Percentiles rank a stretch among this genome's conserved stretches.
phyloP scores from a whole-genome alignment of 2,329 filamentous ascomycete species.

The Paecilomyces formosus region DNA sequence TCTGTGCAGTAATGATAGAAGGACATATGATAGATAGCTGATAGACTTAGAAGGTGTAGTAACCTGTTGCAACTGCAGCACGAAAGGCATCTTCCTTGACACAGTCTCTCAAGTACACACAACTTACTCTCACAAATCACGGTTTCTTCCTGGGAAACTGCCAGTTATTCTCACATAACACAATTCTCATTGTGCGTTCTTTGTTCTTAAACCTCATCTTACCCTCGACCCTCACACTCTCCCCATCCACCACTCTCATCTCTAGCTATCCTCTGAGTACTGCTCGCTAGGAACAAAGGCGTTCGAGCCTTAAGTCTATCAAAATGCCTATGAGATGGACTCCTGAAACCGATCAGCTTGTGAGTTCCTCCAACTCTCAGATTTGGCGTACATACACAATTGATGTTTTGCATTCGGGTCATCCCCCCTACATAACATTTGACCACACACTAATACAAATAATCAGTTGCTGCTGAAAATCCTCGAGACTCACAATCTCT shows the following conservation, averaged over 20 bases:
- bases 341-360: slow-evolving; percentile 28
- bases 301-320: neutral
- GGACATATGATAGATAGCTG: neutral
- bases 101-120: neutral
- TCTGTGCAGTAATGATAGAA: neutral
- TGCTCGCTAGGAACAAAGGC: neutral
- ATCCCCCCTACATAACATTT: neutral
- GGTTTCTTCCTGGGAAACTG: neutral
- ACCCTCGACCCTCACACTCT: neutral
- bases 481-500: slow-evolving; percentile 30
- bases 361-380: slow-evolving; percentile 7
- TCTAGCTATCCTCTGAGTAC: neutral
- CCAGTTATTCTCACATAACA: neutral
- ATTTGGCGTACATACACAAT: neutral
- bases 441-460: neutral
- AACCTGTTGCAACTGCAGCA: neutral
- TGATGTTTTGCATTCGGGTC: neutral
- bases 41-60: neutral
- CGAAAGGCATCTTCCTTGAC: neutral
- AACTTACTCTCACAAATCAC: neutral
- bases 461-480: slow-evolving; percentile 34
- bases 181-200: neutral
- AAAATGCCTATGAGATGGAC: slow-evolving; percentile 31
- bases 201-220: neutral
- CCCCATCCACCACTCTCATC: neutral